Base-by-base conservation (phyloP, 1,139 yeast species). In the Saccharomyces hybrid region DNA sequence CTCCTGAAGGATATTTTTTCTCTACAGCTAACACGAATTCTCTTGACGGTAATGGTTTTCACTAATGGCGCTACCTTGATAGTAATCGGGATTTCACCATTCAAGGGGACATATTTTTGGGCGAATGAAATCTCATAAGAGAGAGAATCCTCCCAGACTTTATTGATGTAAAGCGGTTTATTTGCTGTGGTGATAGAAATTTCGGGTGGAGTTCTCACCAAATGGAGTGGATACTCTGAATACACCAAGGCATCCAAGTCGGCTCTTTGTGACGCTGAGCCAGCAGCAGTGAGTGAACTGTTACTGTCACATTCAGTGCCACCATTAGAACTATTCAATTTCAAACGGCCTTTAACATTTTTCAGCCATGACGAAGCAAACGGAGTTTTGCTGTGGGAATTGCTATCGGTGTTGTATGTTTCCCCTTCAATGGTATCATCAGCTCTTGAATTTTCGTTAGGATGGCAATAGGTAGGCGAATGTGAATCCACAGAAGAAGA, bases 71-170 rank as follows among this genome's bases (percentile, higher is more conserved):
- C 80, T 44, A 90, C 75, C 66, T 86, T 87, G 60, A 90, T 78
- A 61, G 83, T 83, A 31, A 83, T 68, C 7, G 81, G 78, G 11
- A 81, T 65, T 51, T 82, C 83, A 7, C 84, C 78, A 2, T 91
- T 91, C 52, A 89, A 74, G 0, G 91, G 77, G 4, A 88, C 82
- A 69, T 80, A 88, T 63, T 88, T 88, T 58, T 80, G 79, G 0
- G 95, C 95, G 54, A 89, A 78, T 0, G 89, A 80, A 32, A 90
- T 79, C 61, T 87, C 88, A 69, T 90, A 90, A 57, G 84, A 86
- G 47, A 90, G 73, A 0, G 91, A 71, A 59, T 87, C 84, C 62
- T 85, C 86, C 97, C 97, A 90, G 2, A 84, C 78, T 56, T 93
- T 78, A 63, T 87, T 86, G 30, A 90, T 88, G 67, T 84, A 86